These are phyloP conservation scores for Chlorella sorokiniana DNA, from an alignment of 139 green algal species.

Conservation along the genomic window DNA sequence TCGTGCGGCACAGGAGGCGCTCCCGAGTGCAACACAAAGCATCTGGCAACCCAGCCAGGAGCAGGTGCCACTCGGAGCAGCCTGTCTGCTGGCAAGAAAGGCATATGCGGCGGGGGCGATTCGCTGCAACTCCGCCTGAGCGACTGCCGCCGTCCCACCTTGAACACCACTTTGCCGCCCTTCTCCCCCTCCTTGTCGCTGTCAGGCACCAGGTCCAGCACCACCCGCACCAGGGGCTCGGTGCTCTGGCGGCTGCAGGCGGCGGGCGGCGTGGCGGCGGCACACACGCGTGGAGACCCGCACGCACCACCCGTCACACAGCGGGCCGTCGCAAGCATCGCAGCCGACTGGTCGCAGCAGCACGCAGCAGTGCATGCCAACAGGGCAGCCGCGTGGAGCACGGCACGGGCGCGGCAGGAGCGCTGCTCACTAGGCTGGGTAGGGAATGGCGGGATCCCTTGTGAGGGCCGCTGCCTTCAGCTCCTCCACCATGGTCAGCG, in stretches of 20 bases:
- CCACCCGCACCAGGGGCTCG: slow-evolving; percentile 7
- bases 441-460: not conserved
- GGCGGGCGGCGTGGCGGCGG: not conserved
- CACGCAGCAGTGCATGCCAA: not conserved
- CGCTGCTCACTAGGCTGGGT: slow-evolving; percentile 5
- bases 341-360: not conserved
- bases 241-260: not conserved
- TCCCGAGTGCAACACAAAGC: not conserved
- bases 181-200: not conserved
- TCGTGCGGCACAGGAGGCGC: not conserved
- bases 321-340: no score
- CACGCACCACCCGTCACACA: no score
- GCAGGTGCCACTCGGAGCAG: no score
- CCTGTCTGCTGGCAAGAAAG: no score
- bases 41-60: no score
- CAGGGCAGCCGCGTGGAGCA: not conserved
- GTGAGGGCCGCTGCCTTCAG: not conserved
- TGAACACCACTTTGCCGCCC: slow-evolving; percentile 1
- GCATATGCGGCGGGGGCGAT: no score
- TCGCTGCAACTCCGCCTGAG: not conserved
- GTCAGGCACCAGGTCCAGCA: slow-evolving; percentile 9
- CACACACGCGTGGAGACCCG: not conserved
- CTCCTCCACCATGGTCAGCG: slow-evolving; percentile 16
- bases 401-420: not conserved
- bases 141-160: not conserved